Base-by-base conservation (phyloP, 805 yeast genomes). In the Zygoascus flipseniorum region DNA sequence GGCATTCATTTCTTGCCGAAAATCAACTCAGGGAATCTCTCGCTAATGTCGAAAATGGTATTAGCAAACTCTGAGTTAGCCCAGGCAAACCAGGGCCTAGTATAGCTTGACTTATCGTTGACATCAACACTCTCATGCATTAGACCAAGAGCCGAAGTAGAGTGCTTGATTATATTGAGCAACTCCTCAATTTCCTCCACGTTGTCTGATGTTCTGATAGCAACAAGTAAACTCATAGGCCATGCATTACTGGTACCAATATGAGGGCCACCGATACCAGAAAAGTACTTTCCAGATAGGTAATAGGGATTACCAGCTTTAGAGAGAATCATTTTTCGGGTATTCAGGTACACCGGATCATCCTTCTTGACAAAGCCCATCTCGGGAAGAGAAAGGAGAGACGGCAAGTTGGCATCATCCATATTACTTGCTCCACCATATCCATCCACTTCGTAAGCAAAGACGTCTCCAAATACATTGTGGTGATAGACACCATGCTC, bases 81-180 rank as follows among this genome's bases (percentile, higher is more conserved):
- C 97, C 97, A 89, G 5, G 95, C 85, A 72, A 89, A 89, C 97
- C 97, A 89, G 2, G 93, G 79, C 55, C 97, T 72, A 0, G 96
- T 86, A 65, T 68, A 89, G 23, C 58, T 26, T 55, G 54, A 23
- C 1, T 71, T 71, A 5, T 76, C 69, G 59, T 82, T 75, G 9
- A 88, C 95, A 54, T 85, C 71, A 2, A 89, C 80, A 54, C 85
- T 77, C 70, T 89, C 97, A 65, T 89, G 96, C 80, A 89, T 82
- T 53, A 89, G 72, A 0, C 97, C 97, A 19, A 88, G 71, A 0
- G 82, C 84, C 1, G 76, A 87, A 0, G 96, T 89, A 11, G 81
- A 78, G 4, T 69, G 69, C 73, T 82, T 76, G 5, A 89, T 66
- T 51, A 75, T 57, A 5, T 74, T 62, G 56, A 89, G 69, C 54